Evolutionary conservation across 305 asterid genomes (phyloP).

Genomic region (Fraxinus greggii): DNA sequence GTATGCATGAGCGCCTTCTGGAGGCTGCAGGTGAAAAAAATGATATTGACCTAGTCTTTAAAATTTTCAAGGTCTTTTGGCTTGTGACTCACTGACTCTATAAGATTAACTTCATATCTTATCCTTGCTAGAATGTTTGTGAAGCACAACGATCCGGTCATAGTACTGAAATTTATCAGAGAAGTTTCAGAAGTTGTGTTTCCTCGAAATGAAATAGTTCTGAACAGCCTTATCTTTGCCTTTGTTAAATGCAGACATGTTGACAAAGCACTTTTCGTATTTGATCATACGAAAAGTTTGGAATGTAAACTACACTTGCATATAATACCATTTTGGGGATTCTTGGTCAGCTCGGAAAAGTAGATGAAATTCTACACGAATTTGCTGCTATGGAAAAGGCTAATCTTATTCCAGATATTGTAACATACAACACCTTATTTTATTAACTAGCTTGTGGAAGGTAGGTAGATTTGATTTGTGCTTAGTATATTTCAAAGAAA

Average conservation of each 20-base stretch:
- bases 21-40: conserved; percentile 52
- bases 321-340: conserved; percentile 58
- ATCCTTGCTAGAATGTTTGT: conserved; percentile 57
- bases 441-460: conserved; percentile 60
- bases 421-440: conserved; percentile 68
- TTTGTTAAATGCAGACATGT: conserved; percentile 58
- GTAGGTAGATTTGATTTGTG: conserved; percentile 68
- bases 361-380: conserved; percentile 60
- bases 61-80: conserved; percentile 53
- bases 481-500: conserved; percentile 53
- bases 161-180: conserved; percentile 46
- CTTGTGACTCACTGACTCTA: conserved; percentile 40
- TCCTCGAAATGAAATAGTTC: conserved; percentile 44
- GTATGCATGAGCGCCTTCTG: conserved; percentile 47
- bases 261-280: conserved; percentile 51
- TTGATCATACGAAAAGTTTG: conserved; percentile 49
- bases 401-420: conserved; percentile 56
- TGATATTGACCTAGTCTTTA: conserved; percentile 42
- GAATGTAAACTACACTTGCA: conserved; percentile 61
- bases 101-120: conserved; percentile 47
- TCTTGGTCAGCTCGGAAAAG: conserved; percentile 60
- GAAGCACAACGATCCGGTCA: conserved; percentile 35
- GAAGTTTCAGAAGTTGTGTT: conserved; percentile 49
- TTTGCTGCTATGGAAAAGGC: conserved; percentile 50
- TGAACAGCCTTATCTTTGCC: conserved; percentile 75